Base-by-base conservation (phyloP, 768 basidiomycete genomes). In the Asterophora lycoperdoides region DNA sequence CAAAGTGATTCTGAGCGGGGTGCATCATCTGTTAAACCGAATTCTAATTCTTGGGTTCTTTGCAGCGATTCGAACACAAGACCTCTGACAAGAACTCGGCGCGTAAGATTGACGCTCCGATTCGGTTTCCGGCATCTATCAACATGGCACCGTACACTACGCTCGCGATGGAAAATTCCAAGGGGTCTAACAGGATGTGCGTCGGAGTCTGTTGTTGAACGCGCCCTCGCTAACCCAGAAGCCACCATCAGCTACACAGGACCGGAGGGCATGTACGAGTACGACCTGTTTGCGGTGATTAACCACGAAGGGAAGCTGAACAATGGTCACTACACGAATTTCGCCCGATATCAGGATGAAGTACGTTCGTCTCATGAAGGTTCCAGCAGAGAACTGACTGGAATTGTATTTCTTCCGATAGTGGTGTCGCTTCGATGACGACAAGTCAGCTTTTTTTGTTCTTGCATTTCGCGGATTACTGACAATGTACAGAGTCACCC, bases 361-460 rank as follows among this genome's bases (percentile, higher is more conserved):
- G 87, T 90, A 55, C 52, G 85, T 70, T 13, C 52, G 43, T 15
- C 26, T 14, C 34, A 46, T 41, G 17, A 18, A 35, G 32, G 15
- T 15, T 35, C 41, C 14, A 17, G n/a, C 9, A 13, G 10, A 34
- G 20, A 37, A 35, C 43, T 49, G 19, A 45, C 30, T 42, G 39
- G 49, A 26, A 36, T 30, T 42, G 37, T 46, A 18, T 47, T 42
- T 26, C 30, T 32, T 43, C 41, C 36, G 42, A 28, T 44, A 94
- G 84, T 97, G 92, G 92, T 95, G 89, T 68, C 84, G 84, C 18
- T 93, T 92, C 65, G 93, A 96, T 64, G 93, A 96, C 61, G 93
- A 94, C 59, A 95, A 90, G 88, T 90, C 58, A 63, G 33, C 17
- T 41, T 32, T 44, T 28, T 26, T 46, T 28, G 48, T 26, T 30